Conservation (phyloP, 1,284 basidiomycete genomes). For the Farysia itapuensis region DNA sequence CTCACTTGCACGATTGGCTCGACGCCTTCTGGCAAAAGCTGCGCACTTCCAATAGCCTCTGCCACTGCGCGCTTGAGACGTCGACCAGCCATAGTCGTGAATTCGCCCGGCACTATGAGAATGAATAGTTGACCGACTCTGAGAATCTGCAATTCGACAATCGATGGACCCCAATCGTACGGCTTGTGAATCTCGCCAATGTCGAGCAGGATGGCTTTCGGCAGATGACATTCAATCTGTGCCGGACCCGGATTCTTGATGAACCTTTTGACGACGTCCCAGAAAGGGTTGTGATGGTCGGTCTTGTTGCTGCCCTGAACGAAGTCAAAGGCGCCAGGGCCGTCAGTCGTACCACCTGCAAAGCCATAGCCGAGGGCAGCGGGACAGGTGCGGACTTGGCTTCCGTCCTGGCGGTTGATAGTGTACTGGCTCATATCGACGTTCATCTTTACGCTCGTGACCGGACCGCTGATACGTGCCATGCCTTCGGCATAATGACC, state of each 20-base stretch:
- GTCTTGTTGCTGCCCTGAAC: conserved; percentile 74
- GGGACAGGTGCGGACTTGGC: conserved; percentile 72
- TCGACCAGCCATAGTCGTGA: conserved; percentile 67
- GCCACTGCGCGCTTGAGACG: conserved; percentile 68
- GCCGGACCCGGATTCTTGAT: conserved; percentile 69
- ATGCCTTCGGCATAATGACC: conserved; percentile 16
- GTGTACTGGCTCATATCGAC: conserved; percentile 70
- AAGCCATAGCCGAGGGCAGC: conserved; percentile 67
- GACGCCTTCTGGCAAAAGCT: conserved; percentile 65
- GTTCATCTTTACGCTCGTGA: conserved; percentile 48
- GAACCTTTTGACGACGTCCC: conserved; percentile 70
- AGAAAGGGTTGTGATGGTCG: conserved; percentile 72
- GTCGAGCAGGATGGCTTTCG: conserved; percentile 72
- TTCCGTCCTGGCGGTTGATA: conserved; percentile 71
- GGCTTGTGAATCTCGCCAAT: conserved; percentile 62
- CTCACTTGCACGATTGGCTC: conserved; percentile 46
- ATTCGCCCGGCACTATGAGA: conserved; percentile 73
- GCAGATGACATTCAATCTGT: conserved; percentile 73
- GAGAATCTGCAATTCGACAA: conserved; percentile 77
- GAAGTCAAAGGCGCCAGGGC: conserved; percentile 79
- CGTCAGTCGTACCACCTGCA: conserved; percentile 74
- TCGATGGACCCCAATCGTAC: conserved; percentile 75
- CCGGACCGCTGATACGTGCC: conserved; percentile 15
- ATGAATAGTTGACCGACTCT: conserved; percentile 78
- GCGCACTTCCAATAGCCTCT: conserved; percentile 68